A percentile compares a stretch with the other conserved stretches of the same genome.
These are phyloP conservation scores for Camellia lanceoleosa DNA, from an alignment of 148 eudicot species.

Conservation along the genomic window DNA sequence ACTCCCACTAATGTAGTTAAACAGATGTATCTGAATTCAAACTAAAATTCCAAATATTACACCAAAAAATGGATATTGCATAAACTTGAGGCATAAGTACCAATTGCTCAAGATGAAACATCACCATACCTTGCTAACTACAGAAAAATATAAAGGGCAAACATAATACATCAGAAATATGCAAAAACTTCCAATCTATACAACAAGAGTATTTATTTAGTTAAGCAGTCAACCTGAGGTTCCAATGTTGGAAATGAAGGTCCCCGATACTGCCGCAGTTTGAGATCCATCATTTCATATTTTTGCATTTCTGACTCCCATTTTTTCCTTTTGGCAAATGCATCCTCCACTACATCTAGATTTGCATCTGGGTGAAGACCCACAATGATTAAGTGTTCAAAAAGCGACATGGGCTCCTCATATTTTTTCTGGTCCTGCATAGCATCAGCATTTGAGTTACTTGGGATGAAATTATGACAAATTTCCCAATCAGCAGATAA, in stretches of 20 bases:
- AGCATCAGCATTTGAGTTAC: conserved; percentile 24
- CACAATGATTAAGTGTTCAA: conserved; percentile 84
- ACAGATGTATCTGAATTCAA: not conserved
- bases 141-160: not conserved
- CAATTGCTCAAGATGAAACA: not conserved
- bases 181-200: not conserved
- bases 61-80: not conserved
- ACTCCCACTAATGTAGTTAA: not conserved
- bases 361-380: conserved; percentile 89
- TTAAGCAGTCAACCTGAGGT: conserved; percentile 67
- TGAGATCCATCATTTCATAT: conserved; percentile 33
- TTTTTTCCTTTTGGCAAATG: conserved; percentile 71
- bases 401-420: conserved; percentile 73
- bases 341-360: conserved; percentile 74
- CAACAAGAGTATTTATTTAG: not conserved
- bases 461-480: not conserved
- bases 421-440: conserved; percentile 63
- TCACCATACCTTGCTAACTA: not conserved
- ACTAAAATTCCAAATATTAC: not conserved
- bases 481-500: not conserved
- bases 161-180: not conserved
- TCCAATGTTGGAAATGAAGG: conserved; percentile 64
- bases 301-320: conserved; percentile 55
- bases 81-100: not conserved
- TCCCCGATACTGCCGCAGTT: conserved; percentile 31